These are phyloP conservation scores for Penicillium frequentans DNA, from an alignment of 2,329 filamentous ascomycete genomes.

Conservation along the genomic window DNA sequence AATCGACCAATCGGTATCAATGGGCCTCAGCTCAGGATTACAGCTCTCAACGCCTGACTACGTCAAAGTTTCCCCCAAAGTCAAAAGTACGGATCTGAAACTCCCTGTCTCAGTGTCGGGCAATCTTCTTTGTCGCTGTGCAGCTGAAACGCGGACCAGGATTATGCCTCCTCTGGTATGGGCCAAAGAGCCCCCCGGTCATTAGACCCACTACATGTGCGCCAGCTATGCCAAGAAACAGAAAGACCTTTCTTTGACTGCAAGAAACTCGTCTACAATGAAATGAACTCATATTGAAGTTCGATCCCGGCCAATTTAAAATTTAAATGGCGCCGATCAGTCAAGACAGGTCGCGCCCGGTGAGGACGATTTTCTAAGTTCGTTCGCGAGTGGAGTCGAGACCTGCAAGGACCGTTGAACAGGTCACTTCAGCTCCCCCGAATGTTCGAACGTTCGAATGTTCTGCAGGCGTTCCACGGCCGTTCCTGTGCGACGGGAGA, in stretches of 20 bases:
- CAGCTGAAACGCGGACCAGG: constrained; percentile 13
- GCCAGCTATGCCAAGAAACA: neutral
- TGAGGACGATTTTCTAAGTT: neutral
- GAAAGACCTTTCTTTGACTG: neutral
- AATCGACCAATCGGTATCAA: neutral
- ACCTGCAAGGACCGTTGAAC: neutral
- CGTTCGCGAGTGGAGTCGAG: neutral
- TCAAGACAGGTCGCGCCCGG: neutral
- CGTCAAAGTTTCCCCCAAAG: neutral
- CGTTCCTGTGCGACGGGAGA: constrained; percentile 14
- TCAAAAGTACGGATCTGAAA: neutral
- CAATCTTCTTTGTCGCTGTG: constrained; percentile 11
- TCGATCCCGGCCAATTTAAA: neutral
- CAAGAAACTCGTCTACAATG: neutral
- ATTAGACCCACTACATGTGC: constrained; percentile 8
- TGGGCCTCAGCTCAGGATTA: neutral
- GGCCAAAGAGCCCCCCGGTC: neutral
- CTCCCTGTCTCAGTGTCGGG: constrained; percentile 5
- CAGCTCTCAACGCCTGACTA: neutral
- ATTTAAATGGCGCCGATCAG: neutral
- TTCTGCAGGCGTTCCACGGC: constrained; percentile 19
- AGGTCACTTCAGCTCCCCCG: constrained; percentile 3
- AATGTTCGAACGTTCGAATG: constrained; percentile 13
- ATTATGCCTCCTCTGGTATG: constrained; percentile 1
- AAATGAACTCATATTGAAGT: neutral